Base-by-base conservation (phyloP, 345 rosid genomes). In the Hibiscus trionum region DNA sequence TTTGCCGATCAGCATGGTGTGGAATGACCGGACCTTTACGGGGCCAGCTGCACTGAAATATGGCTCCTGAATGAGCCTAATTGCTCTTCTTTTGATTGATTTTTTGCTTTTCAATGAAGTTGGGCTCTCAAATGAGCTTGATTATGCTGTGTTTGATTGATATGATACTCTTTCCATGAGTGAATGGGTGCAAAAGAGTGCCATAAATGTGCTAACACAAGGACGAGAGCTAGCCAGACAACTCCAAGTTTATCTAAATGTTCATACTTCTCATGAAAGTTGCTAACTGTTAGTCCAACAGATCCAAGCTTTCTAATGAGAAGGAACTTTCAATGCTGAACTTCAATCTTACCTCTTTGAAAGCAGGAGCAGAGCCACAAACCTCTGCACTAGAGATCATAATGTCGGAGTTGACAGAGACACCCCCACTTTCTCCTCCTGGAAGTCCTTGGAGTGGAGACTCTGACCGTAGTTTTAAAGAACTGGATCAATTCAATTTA, bases 391-490 rank as follows among this genome's bases (percentile, higher is more conserved):
- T 47, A 11, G 46, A 57, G 24, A 7, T 37, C 15, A 62, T 37
- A 29, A 29, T 29, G 71, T 74, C 82, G 24, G 86, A 76, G 35
- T 86, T 88, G 2, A 46, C 50, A 46, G 15, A 46, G 50, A 1
- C 52, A 2, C 11, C 5, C 52, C 85, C 92, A 2, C 79, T 73
- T 37, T 80, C 88, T 5, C 78, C 72, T 7, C 61, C 70, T 35
- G 90, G 80, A 47, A 91, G 31, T 29, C 31, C 93, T n/a, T 79
- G 69, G 70, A 88, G 86, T 52, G 90, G 86, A 71, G 95, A 91
- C 74, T 86, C 92, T 1, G 95, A 93, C 68, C 85, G 83, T 15
- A 87, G 84, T 60, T 29, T 24, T 39, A 75, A 72, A 77, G 83
- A 85, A 21, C 84, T 67, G 55, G 82, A n/a, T n/a, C 21, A 87